These are phyloP conservation scores for Epichloe baconii DNA, from an alignment of 2,329 filamentous ascomycete genomes.

Conservation along the genomic window DNA sequence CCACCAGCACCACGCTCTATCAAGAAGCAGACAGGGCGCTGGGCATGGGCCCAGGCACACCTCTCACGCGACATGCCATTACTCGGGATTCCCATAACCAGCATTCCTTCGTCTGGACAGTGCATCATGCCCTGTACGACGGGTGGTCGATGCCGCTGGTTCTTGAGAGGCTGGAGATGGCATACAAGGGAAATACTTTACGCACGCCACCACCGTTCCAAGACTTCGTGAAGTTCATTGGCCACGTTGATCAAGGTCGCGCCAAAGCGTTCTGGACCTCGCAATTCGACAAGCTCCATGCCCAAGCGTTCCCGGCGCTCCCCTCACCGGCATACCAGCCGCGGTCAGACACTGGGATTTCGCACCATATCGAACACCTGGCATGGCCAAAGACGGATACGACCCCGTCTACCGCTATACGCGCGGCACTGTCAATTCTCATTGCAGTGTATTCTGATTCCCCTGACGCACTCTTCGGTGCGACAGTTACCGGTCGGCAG, in stretches of 20 bases:
- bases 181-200: constrained; percentile 18
- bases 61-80: constrained; percentile 28
- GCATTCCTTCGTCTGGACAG: constrained; percentile 25
- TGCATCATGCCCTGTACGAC: constrained; percentile 39
- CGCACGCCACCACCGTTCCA: constrained; percentile 20
- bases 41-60: constrained; percentile 24
- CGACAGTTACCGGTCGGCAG: constrained; percentile 13
- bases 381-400: constrained; percentile 12
- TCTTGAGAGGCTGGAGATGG: constrained; percentile 25
- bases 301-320: background rate
- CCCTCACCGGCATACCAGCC: background rate
- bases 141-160: constrained; percentile 35
- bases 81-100: constrained; percentile 17
- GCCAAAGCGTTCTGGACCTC: background rate
- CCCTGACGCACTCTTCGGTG: constrained; percentile 18
- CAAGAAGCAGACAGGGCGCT: constrained; percentile 22
- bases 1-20: constrained; percentile 19
- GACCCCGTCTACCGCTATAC: constrained; percentile 9
- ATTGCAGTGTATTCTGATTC: constrained; percentile 21
- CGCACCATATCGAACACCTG: constrained; percentile 10
- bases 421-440: constrained; percentile 17
- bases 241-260: background rate
- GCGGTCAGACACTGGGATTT: constrained; percentile 21
- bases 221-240: constrained; percentile 25
- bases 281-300: background rate